These are phyloP conservation scores for Trametes elegans DNA, from an alignment of 768 basidiomycete species.

Conservation along the genomic window DNA sequence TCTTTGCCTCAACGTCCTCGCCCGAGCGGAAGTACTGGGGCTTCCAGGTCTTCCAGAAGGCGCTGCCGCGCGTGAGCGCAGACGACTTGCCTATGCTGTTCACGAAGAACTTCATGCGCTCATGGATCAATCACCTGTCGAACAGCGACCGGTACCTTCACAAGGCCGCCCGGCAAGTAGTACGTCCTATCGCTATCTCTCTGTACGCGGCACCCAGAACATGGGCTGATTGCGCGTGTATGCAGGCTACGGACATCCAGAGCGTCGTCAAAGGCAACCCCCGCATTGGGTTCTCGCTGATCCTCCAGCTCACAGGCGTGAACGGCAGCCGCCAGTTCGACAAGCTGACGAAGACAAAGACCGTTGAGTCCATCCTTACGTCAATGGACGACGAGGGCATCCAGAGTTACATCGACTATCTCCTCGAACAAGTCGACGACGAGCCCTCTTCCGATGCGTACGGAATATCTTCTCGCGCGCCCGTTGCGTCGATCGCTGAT, in stretches of 20 bases:
- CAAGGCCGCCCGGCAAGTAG: constrained; percentile 84
- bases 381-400: constrained; percentile 75
- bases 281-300: constrained; percentile 76
- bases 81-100: constrained; percentile 82
- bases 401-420: constrained; percentile 68
- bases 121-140: constrained; percentile 95
- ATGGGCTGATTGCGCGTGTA: not conserved
- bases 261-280: constrained; percentile 72
- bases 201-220: not conserved
- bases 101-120: constrained; percentile 93
- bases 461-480: constrained; percentile 8
- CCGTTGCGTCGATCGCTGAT: constrained; percentile 13
- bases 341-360: constrained; percentile 88
- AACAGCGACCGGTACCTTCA: constrained; percentile 86
- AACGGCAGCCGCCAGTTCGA: constrained; percentile 90
- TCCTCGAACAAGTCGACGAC: constrained; percentile 63
- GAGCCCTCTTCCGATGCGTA: constrained; percentile 20
- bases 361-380: constrained; percentile 78
- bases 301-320: constrained; percentile 80
- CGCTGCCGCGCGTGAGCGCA: constrained; percentile 63
- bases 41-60: constrained; percentile 86
- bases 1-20: constrained; percentile 83
- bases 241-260: constrained; percentile 74
- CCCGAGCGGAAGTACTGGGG: constrained; percentile 92
- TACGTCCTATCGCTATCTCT: constrained; percentile 34